Conservation (phyloP, 345 rosid genomes). For the Angophora floribunda region DNA sequence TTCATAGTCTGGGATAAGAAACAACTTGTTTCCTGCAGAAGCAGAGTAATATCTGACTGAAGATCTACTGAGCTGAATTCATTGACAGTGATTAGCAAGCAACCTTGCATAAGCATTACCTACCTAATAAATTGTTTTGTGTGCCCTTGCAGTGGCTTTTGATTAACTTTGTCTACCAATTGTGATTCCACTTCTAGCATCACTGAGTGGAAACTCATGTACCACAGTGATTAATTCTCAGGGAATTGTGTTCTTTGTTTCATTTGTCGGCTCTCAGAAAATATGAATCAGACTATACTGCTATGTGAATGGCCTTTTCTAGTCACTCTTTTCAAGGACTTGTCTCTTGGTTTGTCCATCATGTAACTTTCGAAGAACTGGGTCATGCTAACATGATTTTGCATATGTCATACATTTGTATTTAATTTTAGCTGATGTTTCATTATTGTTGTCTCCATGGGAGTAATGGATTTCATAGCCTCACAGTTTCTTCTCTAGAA, state of each 20-base stretch:
- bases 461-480: background rate
- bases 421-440: too few relatives aligned
- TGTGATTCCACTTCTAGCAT: background rate
- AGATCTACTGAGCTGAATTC: background rate
- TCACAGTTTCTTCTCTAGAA: background rate
- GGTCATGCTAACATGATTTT: background rate
- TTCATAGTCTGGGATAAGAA: background rate
- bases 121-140: background rate
- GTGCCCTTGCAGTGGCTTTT: background rate
- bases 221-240: background rate
- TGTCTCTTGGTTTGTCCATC: background rate
- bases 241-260: background rate
- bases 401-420: too few relatives aligned
- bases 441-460: background rate
- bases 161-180: background rate
- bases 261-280: background rate
- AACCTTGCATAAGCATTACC: background rate
- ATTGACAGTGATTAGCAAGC: background rate
- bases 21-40: background rate
- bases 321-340: background rate
- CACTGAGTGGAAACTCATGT: background rate
- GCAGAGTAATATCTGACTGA: background rate
- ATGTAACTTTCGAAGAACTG: background rate
- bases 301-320: background rate
- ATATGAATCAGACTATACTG: background rate